Conservation (phyloP, 805 yeast species). For the Maudiozyma turicensis region DNA sequence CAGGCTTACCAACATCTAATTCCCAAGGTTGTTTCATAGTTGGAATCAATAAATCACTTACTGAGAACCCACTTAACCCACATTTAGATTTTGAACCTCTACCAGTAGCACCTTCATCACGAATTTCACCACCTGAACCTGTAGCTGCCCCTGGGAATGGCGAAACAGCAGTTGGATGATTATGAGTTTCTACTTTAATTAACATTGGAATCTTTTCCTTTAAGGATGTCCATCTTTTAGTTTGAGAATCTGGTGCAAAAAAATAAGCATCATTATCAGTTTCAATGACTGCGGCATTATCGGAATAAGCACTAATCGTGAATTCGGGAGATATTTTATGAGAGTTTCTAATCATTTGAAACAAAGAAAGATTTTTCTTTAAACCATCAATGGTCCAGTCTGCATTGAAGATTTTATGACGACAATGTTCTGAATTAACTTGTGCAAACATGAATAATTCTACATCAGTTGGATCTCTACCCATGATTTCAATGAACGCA, state of each 20-base stretch:
- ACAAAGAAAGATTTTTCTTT: constrained; percentile 62
- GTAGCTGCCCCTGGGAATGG: constrained; percentile 99
- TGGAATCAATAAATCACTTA: constrained; percentile 84
- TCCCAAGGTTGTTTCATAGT: constrained; percentile 92
- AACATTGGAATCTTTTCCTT: constrained; percentile 79
- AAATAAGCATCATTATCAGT: constrained; percentile 52
- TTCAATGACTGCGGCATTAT: constrained; percentile 87
- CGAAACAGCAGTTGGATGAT: constrained; percentile 98
- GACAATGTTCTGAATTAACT: constrained; percentile 97
- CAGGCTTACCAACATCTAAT: constrained; percentile 76
- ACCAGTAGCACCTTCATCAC: constrained; percentile 99
- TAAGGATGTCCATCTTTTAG: constrained; percentile 63
- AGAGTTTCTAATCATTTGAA: constrained; percentile 94
- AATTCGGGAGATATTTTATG: constrained; percentile 68
- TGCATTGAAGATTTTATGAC: constrained; percentile 97
- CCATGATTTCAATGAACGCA: constrained; percentile 66
- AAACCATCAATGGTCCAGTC: constrained; percentile 92
- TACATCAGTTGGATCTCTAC: constrained; percentile 93
- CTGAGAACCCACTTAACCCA: constrained; percentile 89
- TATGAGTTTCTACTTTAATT: constrained; percentile 96
- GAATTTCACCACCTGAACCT: constrained; percentile 99
- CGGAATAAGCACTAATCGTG: constrained; percentile 91
- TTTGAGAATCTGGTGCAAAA: constrained; percentile 65
- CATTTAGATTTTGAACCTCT: constrained; percentile 96
- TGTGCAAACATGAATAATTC: constrained; percentile 99